Evolutionary conservation across 2,329 filamentous ascomycete species (phyloP).

Genomic region (Cladophialophora bantiana): DNA sequence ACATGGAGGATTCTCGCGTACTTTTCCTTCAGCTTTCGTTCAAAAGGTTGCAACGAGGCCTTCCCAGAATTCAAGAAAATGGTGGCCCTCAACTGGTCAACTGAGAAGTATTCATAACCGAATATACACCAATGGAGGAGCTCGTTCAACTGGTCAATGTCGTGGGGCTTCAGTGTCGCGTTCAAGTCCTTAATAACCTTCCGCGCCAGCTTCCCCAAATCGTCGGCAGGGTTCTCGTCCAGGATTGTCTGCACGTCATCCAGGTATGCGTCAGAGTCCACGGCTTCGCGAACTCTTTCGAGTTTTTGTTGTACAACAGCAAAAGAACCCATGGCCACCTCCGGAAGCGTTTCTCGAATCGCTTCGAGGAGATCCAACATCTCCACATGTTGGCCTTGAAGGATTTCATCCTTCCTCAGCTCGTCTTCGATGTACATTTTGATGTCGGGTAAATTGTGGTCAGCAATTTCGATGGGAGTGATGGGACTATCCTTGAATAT

Average conservation of each 20-base stretch:
- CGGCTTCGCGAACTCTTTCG: constrained; percentile 5
- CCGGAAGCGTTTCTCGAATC: not conserved
- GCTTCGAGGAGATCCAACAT: not conserved
- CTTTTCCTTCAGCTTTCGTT: not conserved
- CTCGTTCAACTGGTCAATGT: constrained; percentile 8
- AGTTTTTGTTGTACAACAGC: constrained; percentile 11
- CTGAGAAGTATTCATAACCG: not conserved
- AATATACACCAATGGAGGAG: constrained; percentile 11
- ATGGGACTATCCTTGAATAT: not conserved
- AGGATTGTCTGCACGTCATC: constrained; percentile 12
- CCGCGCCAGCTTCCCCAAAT: constrained; percentile 2
- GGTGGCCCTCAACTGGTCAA: not conserved
- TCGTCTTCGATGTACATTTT: not conserved
- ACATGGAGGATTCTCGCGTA: not conserved
- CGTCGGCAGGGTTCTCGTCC: constrained; percentile 6
- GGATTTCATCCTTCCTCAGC: not conserved
- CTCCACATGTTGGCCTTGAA: not conserved
- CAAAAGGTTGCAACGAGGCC: not conserved
- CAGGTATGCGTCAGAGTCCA: constrained; percentile 12
- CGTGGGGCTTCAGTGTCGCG: constrained; percentile 5
- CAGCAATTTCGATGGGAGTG: not conserved
- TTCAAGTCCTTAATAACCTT: constrained; percentile 12
- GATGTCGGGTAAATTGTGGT: not conserved
- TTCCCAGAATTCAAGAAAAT: not conserved
- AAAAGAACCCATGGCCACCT: not conserved